Conservation (phyloP, 345 rosid genomes). For the Aquilaria yunnanensis region DNA sequence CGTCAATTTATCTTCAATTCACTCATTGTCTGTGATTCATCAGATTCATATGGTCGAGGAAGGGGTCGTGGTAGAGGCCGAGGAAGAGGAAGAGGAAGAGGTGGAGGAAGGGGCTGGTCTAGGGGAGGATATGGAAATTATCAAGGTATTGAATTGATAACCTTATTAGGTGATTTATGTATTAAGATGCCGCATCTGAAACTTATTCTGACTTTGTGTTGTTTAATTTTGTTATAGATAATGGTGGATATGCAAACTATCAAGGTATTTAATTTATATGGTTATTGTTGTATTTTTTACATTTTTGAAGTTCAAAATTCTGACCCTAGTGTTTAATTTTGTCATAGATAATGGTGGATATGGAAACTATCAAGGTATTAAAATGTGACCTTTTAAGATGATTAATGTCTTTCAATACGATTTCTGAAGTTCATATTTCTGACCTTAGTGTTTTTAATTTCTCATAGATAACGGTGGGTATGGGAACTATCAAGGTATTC, state of each 20-base stretch:
- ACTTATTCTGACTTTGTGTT: no score
- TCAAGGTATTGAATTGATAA: conserved; percentile 12
- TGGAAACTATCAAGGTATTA: conserved; percentile 30
- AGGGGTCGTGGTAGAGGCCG: conserved; percentile 42
- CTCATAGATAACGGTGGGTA: no score
- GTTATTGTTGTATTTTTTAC: no score
- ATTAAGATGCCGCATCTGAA: no score
- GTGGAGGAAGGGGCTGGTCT: conserved; percentile 25
- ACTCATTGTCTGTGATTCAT: not conserved
- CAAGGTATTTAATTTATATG: no score
- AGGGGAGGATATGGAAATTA: conserved; percentile 41
- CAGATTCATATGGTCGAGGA: conserved; percentile 43
- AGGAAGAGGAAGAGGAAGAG: conserved; percentile 39
- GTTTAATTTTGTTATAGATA: no score
- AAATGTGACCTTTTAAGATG: not conserved
- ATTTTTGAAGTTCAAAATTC: no score
- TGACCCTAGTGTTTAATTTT: no score
- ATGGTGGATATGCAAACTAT: no score
- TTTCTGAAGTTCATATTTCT: no score
- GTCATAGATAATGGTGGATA: conserved; percentile 22
- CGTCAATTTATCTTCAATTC: not conserved
- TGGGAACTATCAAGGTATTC: no score
- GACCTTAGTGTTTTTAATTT: no score
- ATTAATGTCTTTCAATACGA: conserved; percentile 8
- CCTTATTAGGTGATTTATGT: conserved; percentile 8